phyloP scores from a whole-genome alignment of 2,329 filamentous ascomycete species.

The Colletotrichum aenigma region DNA sequence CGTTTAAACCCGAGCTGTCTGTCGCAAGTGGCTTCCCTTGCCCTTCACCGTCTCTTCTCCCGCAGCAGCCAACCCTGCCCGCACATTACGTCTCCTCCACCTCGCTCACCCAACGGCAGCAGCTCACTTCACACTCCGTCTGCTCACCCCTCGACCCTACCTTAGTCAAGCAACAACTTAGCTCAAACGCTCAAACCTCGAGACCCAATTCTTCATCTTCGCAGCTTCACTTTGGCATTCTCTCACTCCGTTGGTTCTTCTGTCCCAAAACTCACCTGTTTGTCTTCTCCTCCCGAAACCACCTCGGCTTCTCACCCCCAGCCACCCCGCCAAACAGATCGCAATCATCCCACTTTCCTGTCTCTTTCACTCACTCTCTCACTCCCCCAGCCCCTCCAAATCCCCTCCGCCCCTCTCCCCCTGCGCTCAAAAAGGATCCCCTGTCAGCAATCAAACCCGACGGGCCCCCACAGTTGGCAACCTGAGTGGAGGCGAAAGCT shows the following conservation, averaged over 20 bases:
- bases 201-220: not conserved
- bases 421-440: not conserved
- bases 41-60: not conserved
- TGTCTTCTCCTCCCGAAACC: not conserved
- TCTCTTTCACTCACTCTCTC: not conserved
- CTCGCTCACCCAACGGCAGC: not conserved
- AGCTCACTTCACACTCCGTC: not conserved
- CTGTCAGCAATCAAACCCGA: not conserved
- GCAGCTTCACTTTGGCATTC: not conserved
- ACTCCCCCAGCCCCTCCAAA: not conserved
- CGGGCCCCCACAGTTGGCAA: not conserved
- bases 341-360: not conserved
- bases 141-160: not conserved
- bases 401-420: not conserved
- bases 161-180: not conserved
- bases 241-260: not conserved
- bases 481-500: not conserved
- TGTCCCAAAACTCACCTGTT: not conserved
- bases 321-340: conserved; percentile 1
- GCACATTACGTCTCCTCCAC: not conserved
- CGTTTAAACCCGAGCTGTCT: not conserved
- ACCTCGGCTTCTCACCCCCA: not conserved
- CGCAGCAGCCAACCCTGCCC: not conserved
- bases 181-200: not conserved
- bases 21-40: not conserved